A percentile compares a stretch with the other conserved stretches of the same genome.
Evolutionary conservation across 169 alveolate species (phyloP).

Genomic region (Perkinsus marinus): DNA sequence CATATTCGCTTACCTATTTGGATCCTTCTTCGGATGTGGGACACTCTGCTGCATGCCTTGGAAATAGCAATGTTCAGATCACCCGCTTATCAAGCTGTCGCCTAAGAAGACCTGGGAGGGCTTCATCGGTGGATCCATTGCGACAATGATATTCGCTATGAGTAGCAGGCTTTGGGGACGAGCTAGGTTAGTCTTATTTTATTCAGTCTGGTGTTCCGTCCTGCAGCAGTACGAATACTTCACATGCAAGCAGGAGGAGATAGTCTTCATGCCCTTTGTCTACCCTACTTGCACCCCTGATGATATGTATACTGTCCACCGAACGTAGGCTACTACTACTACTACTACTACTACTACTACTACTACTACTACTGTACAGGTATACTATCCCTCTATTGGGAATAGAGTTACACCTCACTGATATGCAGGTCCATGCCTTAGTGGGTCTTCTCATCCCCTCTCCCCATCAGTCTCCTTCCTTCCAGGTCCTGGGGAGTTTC

Average conservation of each 20-base stretch:
- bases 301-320: constrained; percentile 14
- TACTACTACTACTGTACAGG: not conserved
- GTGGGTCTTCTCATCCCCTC: not conserved
- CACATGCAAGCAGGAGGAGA: constrained; percentile 70
- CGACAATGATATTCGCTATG: constrained; percentile 43
- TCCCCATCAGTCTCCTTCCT: not conserved
- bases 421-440: not conserved
- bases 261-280: constrained; percentile 63
- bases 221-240: constrained; percentile 47
- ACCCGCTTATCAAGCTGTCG: constrained; percentile 72
- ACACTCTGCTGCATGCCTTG: constrained; percentile 7
- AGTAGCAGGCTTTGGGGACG: not conserved
- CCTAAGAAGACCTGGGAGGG: constrained; percentile 99
- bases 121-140: constrained; percentile 73
- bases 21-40: constrained; percentile 83
- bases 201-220: constrained; percentile 3
- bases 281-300: constrained; percentile 19
- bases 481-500: constrained; percentile 70
- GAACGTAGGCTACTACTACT: constrained; percentile 20
- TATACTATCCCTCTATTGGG: not conserved
- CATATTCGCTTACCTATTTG: constrained; percentile 84
- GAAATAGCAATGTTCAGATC: too few species aligned
- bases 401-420: not conserved
- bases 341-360: not conserved
- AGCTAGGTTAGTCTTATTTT: not conserved